Evolutionary conservation across 768 basidiomycete species (phyloP), one percentile per base, ranked within the genome.

Genomic region (Pulveroboletus sp.): DNA sequence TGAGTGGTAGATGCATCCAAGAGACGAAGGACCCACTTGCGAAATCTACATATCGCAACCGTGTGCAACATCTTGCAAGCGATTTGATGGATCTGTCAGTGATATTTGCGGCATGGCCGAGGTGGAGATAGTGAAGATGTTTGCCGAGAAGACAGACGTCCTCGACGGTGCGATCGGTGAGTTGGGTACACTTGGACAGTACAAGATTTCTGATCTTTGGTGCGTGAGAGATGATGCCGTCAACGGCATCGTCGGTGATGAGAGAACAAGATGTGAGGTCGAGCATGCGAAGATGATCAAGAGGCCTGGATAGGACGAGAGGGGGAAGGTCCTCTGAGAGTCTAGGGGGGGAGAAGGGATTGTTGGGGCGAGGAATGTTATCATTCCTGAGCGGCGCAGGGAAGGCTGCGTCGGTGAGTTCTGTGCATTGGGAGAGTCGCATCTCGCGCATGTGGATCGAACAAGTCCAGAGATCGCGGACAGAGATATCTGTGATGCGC

Each of bases 21-120:
- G 43, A 11, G 12, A 21, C 13, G 39, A 21, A 42, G 12, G 8
- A 79, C 90, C 62, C 51, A 94, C 94, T 94, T 6, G 97, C 97
- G 53, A 99, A 85, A 68, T 99, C 97, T 56, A 99, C 84, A 65
- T 98, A 99, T 59, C 97, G 77, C 55, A 99, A 68, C 25, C 95
- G 78, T 1, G 90, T 93, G 69, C 97, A 99, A 31, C 81, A 78
- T 36, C 90, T 76, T 11, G 93, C 94, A 20, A 99, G 75, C 10
- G 79, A 77, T 47, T 82, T 85, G 31, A 99, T 87, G 8, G 89
- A 91, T 34, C 79, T 79, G 66, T 99, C 97, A 7, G 93, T 95
- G 53, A 98, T 93, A 58, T 83, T 85, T 56, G 74, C 74, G 7
- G 91, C 89, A 72, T 99, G 95, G 7, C 94, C 97, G 34, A 98